Base-by-base conservation (phyloP, 805 yeast genomes). In the Candida sonorensis region DNA sequence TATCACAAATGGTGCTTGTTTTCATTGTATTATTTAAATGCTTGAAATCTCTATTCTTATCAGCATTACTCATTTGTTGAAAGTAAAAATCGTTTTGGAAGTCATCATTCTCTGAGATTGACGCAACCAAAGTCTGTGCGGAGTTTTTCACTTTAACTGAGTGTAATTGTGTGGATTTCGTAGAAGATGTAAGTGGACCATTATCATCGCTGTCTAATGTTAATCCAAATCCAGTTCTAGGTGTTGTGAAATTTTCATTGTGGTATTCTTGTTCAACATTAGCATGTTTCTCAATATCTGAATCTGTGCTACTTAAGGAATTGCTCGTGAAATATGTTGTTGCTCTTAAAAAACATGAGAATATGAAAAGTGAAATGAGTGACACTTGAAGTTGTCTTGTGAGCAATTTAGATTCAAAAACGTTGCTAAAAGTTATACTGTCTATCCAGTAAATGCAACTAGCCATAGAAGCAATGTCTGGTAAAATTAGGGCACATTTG, bases 111-210 rank as follows among this genome's bases (percentile, higher is more conserved):
- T 39, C 41, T 2, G 37, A 34, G 4, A 42, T 25, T 4, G 46
- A 37, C 7, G 44, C 40, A 2, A 45, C 50, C 27, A 45, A 36
- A 5, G 50, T 45, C 27, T 40, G 48, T 2, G 42, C 38, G 1
- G 50, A 45, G 15, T 30, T 26, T 21, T 42, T 45, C 33, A 34
- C 27, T 17, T 30, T 42, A 9, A 45, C 38, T 5, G 35, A 26
- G 12, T 32, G 34, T 8, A 24, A 15, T 6, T 38, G 35, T 7
- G 38, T 30, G 1, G 33, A 23, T 27, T 27, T 31, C 13, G 38
- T 40, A 14, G 35, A 31, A 13, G 28, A 15, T 10, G 41, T 31
- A 13, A 28, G 26, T 23, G 32, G 17, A 16, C 31, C 36, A 12
- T 32, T 15, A 18, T 22, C 17, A 29, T 17, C 9, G 25, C 26